A percentile compares a stretch with the other conserved stretches of the same genome.
These are phyloP conservation scores for Cercospora sp. DNA, from an alignment of 2,329 filamentous ascomycete genomes.

Conservation along the genomic window DNA sequence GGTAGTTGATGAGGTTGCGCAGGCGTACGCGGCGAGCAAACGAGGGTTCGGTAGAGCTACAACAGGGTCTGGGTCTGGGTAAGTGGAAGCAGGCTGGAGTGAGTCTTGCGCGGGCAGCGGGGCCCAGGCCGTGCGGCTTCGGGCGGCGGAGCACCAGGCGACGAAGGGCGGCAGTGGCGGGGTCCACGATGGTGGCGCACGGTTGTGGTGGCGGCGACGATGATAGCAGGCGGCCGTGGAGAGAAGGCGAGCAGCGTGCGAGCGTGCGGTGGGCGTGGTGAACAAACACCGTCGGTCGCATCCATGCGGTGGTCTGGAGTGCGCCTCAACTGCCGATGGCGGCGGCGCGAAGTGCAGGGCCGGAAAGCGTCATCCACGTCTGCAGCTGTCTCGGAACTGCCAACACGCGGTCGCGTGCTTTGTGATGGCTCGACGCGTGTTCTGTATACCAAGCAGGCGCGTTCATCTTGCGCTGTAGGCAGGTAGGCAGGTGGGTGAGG, in stretches of 20 bases:
- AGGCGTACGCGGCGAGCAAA: not conserved
- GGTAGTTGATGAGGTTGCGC: constrained; percentile 8
- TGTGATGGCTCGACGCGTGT: not conserved
- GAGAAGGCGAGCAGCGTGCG: not conserved
- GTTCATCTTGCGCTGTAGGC: not conserved
- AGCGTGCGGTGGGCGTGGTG: not conserved
- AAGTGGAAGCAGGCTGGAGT: not conserved
- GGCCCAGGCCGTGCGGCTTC: not conserved
- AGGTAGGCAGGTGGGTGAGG: not conserved
- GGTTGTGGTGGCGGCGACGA: not conserved
- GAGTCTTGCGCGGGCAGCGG: not conserved
- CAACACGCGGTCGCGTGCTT: not conserved
- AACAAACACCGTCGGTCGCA: not conserved
- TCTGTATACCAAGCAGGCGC: not conserved
- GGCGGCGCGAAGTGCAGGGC: not conserved
- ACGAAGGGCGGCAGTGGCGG: not conserved
- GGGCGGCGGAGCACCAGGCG: not conserved
- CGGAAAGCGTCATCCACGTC: not conserved
- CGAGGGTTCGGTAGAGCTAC: not conserved
- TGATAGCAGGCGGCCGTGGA: not conserved
- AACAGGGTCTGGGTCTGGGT: not conserved
- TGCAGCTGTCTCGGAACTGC: not conserved
- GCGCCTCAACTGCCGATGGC: constrained; percentile 2
- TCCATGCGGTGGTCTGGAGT: not conserved
- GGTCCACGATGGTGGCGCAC: not conserved